Base-by-base conservation (phyloP, 805 yeast genomes). In the Kodamaea restingae region DNA sequence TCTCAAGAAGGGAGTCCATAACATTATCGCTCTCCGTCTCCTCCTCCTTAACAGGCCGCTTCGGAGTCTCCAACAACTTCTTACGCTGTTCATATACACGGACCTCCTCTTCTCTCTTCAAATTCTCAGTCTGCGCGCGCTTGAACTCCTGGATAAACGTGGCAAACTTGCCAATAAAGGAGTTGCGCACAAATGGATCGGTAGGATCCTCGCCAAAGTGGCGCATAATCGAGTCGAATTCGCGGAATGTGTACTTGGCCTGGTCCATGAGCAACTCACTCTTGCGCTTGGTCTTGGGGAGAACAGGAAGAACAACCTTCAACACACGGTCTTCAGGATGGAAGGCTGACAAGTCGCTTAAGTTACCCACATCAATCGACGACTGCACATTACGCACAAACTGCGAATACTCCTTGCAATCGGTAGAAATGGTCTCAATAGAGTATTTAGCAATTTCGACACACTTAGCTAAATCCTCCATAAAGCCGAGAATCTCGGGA, bases 1-100 rank as follows among this genome's bases (percentile, higher is more conserved):
- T 87, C 57, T 88, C 95, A 42, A 93, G 71, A 35, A 93, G 68
- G 25, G 83, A 77, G 58, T 93, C 98, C 84, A 93, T 88, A 30
- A 88, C 84, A 35, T 71, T 68, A 14, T 58, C 65, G 12, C 63
- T 80, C 20, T 65, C 70, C 14, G 62, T 71, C 0, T 56, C 63
- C 27, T 51, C 67, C 12, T 45, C 47, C 36, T 46, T 48, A 11
- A 35, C 38, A 15, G 48, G 43, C 41, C 57, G 62, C 58, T 63
- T 55, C 21, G 75, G 73, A 14, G 70, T 66, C 46, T 77, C 82
- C 32, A 81, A 56, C 46, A 78, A 61, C 49, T 74, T 74, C 67
- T 85, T 84, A 46, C 95, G 76, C 49, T 80, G 80, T 56, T 88
- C 95, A 53, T 86, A 81, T 4, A 81, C 66, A 35, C 79, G 67